Evolutionary conservation across 208 protist species (phyloP).

Genomic region (Leishmania amazonensis): DNA sequence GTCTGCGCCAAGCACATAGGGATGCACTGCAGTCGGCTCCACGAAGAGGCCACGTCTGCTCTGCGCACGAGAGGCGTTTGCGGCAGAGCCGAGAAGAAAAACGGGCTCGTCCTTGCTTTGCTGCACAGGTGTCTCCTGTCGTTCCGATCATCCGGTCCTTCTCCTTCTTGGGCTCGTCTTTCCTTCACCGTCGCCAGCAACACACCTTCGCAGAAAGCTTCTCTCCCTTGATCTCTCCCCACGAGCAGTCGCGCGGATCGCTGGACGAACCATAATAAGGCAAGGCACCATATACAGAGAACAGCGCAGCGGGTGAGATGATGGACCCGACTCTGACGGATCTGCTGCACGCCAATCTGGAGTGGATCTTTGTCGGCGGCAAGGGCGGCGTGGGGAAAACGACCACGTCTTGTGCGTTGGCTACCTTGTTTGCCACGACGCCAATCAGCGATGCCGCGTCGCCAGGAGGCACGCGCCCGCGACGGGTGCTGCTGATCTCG

Average conservation of each 20-base stretch:
- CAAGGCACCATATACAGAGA: not conserved
- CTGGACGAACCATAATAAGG: not conserved
- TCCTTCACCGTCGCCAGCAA: not conserved
- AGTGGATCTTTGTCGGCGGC: conserved; percentile 95
- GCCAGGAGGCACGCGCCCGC: conserved; percentile 26
- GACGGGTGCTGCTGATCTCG: conserved; percentile 96
- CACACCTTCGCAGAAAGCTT: not conserved
- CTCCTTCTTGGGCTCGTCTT: not conserved
- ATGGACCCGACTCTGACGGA: conserved; percentile 55
- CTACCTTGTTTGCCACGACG: conserved; percentile 92
- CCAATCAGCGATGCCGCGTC: conserved; percentile 34
- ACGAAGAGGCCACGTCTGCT: not conserved
- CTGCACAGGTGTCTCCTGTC: not conserved
- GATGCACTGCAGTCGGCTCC: too few relatives aligned
- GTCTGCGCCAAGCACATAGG: not conserved
- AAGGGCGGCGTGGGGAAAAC: conserved; percentile 99
- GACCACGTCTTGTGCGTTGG: conserved; percentile 91
- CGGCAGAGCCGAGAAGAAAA: not conserved
- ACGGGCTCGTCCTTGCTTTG: too few relatives aligned
- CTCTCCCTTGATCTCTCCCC: too few relatives aligned
- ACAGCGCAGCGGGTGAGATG: not conserved
- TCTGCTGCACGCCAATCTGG: conserved; percentile 47
- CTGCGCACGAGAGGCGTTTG: not conserved
- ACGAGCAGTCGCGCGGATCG: not conserved
- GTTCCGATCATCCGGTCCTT: not conserved